A percentile compares a stretch with the other conserved stretches of the same genome.
Conservation (phyloP, 805 yeast genomes). For the Jamesozyma gamospora region DNA sequence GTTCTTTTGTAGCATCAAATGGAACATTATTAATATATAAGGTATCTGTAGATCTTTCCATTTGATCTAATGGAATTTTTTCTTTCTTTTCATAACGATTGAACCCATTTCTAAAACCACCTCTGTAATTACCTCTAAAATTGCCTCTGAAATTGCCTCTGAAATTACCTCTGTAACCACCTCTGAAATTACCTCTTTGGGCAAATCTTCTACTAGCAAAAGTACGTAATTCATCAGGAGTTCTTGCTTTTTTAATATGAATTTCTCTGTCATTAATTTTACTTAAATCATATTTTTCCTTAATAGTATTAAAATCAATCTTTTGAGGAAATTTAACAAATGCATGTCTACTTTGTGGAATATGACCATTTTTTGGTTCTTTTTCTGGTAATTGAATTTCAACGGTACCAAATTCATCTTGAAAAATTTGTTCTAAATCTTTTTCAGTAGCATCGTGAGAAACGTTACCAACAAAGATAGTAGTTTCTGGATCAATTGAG, state of each 20-base stretch:
- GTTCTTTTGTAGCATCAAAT: conserved; percentile 50
- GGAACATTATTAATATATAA: conserved; percentile 56
- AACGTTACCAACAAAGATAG: conserved; percentile 28
- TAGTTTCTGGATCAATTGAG: conserved; percentile 25
- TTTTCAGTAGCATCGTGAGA: conserved; percentile 23
- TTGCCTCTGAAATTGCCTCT: conserved; percentile 9
- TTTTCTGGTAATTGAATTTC: conserved; percentile 25
- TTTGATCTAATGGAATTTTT: conserved; percentile 30
- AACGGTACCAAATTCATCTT: conserved; percentile 20
- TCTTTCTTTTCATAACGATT: conserved; percentile 17
- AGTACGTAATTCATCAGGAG: conserved; percentile 10
- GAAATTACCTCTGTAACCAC: conserved; percentile 6
- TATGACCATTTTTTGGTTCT: conserved; percentile 15
- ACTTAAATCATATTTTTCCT: conserved; percentile 23
- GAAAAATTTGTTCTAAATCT: conserved; percentile 21
- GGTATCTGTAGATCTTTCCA: conserved; percentile 38
- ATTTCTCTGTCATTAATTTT: conserved; percentile 26
- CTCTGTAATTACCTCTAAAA: conserved; percentile 10
- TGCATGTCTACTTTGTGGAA: conserved; percentile 24
- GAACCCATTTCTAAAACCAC: conserved; percentile 10
- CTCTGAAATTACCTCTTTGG: conserved; percentile 8
- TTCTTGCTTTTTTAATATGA: conserved; percentile 24
- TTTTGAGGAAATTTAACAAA: conserved; percentile 25
- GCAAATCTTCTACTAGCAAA: conserved; percentile 5
- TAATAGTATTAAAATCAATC: conserved; percentile 25